These are phyloP conservation scores for Bipolaris gigantea DNA, from an alignment of 2,329 filamentous ascomycete species.

Conservation along the genomic window DNA sequence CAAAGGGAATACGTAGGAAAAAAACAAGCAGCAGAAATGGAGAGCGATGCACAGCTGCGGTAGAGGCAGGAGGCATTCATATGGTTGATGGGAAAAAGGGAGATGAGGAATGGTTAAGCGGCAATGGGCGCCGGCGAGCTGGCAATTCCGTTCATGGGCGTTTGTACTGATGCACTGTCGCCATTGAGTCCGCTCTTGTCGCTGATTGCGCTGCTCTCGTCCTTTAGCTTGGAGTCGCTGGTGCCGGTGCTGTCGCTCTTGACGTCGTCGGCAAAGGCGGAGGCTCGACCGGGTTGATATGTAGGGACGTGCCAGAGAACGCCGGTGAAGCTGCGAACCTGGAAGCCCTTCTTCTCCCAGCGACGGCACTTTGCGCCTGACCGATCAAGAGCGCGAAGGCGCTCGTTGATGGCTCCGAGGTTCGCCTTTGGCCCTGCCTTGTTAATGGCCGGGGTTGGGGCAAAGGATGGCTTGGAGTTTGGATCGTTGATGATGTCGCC, in stretches of 20 bases:
- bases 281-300: conserved; percentile 73
- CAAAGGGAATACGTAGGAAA: conserved; percentile 7
- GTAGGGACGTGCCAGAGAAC: conserved; percentile 77
- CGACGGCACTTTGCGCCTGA: conserved; percentile 88
- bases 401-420: conserved; percentile 95
- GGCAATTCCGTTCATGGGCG: conserved; percentile 47
- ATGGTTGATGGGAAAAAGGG: background rate
- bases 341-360: conserved; percentile 83
- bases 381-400: conserved; percentile 88
- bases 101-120: conserved; percentile 8
- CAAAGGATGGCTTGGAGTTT: conserved; percentile 46
- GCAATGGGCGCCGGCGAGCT: conserved; percentile 56
- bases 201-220: conserved; percentile 61
- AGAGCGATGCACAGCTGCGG: background rate
- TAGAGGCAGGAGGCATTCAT: background rate
- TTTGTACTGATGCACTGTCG: conserved; percentile 50
- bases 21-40: conserved; percentile 14
- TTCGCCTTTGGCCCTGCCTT: conserved; percentile 97
- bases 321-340: conserved; percentile 90
- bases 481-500: conserved; percentile 56
- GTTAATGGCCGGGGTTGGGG: conserved; percentile 58
- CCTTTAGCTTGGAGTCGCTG: conserved; percentile 60
- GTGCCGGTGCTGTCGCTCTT: conserved; percentile 59
- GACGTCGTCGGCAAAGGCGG: conserved; percentile 62
- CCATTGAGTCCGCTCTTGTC: conserved; percentile 62